Percentiles rank a stretch among this genome's conserved stretches.
phyloP scores from a whole-genome alignment of 1,284 basidiomycete genomes.

The Fomes fomentarius region DNA sequence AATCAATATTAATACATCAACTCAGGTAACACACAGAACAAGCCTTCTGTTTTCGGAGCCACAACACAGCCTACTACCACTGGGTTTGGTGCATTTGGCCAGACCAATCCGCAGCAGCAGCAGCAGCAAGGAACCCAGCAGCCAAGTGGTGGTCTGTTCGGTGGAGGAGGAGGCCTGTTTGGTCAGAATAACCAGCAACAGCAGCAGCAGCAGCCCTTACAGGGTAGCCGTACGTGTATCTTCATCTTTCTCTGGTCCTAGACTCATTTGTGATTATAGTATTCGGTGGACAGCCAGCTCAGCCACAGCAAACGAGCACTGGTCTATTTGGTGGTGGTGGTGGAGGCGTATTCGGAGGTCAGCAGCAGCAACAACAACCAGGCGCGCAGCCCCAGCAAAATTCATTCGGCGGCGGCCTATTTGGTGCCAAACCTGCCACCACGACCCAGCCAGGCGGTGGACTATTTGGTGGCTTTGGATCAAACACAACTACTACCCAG shows the following conservation, averaged over 20 bases:
- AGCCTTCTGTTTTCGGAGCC: slow-evolving; percentile 41
- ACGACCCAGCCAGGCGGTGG: slow-evolving; percentile 38
- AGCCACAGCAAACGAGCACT: slow-evolving; percentile 21
- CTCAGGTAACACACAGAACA: slow-evolving; percentile 38
- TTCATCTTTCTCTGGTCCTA: background rate
- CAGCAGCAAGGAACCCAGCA: slow-evolving; percentile 33
- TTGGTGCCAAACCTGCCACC: slow-evolving; percentile 37
- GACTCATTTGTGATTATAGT: slow-evolving; percentile 15
- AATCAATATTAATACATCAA: background rate
- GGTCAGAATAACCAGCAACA: slow-evolving; percentile 39
- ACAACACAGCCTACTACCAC: slow-evolving; percentile 23
- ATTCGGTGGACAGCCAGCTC: slow-evolving; percentile 28
- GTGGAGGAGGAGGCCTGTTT: slow-evolving; percentile 39
- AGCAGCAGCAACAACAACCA: slow-evolving; percentile 10
- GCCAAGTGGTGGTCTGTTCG: slow-evolving; percentile 42
- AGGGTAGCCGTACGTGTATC: slow-evolving; percentile 24
- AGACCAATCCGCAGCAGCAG: slow-evolving; percentile 29
- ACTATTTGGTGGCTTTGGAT: slow-evolving; percentile 38
- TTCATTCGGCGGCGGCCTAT: slow-evolving; percentile 33
- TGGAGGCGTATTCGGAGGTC: background rate
- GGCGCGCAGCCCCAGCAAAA: slow-evolving; percentile 30
- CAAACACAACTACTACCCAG: slow-evolving; percentile 38
- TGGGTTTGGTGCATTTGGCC: slow-evolving; percentile 38
- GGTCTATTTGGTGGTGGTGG: slow-evolving; percentile 43
- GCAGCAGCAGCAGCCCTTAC: slow-evolving; percentile 26